A percentile compares a stretch with the other conserved stretches of the same genome.
Conservation (phyloP, 495 filamentous ascomycete genomes). For the Penicillium longicatenatum region DNA sequence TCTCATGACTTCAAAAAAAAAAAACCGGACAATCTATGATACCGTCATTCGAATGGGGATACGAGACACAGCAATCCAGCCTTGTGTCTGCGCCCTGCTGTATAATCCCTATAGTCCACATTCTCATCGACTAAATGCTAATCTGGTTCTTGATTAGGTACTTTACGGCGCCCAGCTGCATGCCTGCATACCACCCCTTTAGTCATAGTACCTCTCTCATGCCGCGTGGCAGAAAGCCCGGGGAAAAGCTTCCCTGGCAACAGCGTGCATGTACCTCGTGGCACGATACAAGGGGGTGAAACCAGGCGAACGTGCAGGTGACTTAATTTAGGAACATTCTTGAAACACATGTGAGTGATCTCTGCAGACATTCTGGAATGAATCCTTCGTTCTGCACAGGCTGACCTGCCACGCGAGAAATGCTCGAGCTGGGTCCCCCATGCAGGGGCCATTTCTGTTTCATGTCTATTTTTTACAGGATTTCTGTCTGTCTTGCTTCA, state of each 20-base stretch:
- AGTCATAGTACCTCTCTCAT: not conserved
- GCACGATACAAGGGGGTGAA: slow-evolving; percentile 4
- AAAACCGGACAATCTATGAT: not conserved
- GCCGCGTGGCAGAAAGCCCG: slow-evolving; percentile 4
- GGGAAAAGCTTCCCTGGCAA: slow-evolving; percentile 1
- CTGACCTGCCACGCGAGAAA: slow-evolving; percentile 5
- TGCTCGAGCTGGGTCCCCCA: not conserved
- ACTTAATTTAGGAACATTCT: slow-evolving; percentile 10
- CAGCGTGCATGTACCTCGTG: not conserved
- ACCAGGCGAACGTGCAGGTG: slow-evolving; percentile 2
- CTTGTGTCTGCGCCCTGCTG: not conserved
- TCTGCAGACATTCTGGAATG: slow-evolving; percentile 19
- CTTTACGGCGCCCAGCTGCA: not conserved
- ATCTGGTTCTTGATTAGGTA: not conserved
- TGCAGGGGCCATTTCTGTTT: slow-evolving; percentile 7
- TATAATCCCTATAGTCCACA: not conserved
- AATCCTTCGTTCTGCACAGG: slow-evolving; percentile 13
- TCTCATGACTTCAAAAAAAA: not conserved
- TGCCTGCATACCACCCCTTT: slow-evolving; percentile 1
- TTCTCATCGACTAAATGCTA: not conserved
- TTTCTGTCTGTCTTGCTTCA: not conserved
- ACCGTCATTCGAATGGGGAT: not conserved
- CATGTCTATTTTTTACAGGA: slow-evolving; percentile 2
- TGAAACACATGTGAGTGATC: slow-evolving; percentile 10
- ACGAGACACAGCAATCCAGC: not conserved